Evolutionary conservation across 208 protist species (phyloP).

Genomic region (Wallacemonas collosoma): DNA sequence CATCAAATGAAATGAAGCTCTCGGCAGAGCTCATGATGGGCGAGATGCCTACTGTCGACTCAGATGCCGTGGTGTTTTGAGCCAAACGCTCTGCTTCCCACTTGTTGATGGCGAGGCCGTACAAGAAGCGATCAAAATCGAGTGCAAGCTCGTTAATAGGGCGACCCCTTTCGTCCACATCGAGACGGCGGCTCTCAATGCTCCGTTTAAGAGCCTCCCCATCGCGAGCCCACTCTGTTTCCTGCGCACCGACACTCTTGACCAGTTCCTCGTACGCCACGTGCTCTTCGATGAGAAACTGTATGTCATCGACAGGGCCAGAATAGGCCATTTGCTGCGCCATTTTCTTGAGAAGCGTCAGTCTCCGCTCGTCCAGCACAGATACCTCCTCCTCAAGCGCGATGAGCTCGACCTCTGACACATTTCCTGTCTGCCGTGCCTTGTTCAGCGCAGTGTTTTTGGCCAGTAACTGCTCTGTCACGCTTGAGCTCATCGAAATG

Average conservation of each 20-base stretch:
- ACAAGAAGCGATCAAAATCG: conserved; percentile 7
- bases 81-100: neutral
- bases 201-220: neutral
- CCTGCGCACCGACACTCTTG: conserved; percentile 40
- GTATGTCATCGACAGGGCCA: conserved; percentile 55
- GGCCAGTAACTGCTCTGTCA: conserved; percentile 36
- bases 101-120: neutral
- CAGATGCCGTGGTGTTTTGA: neutral
- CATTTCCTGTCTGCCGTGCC: conserved; percentile 9
- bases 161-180: neutral
- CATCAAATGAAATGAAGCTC: conserved; percentile 1
- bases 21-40: neutral
- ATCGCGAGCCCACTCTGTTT: conserved; percentile 48
- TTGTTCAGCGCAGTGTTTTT: neutral
- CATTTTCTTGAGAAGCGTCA: conserved; percentile 30
- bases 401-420: conserved; percentile 4
- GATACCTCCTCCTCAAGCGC: conserved; percentile 18
- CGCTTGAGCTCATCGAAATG: conserved; percentile 42
- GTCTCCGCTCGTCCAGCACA: neutral
- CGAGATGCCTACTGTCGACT: neutral
- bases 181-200: neutral
- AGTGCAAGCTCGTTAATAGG: neutral
- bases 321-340: conserved; percentile 44
- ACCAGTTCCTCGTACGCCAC: conserved; percentile 56
- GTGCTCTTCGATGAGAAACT: conserved; percentile 82